Conservation (phyloP, 441 rosid species). For the Theobroma grandiflorum region DNA sequence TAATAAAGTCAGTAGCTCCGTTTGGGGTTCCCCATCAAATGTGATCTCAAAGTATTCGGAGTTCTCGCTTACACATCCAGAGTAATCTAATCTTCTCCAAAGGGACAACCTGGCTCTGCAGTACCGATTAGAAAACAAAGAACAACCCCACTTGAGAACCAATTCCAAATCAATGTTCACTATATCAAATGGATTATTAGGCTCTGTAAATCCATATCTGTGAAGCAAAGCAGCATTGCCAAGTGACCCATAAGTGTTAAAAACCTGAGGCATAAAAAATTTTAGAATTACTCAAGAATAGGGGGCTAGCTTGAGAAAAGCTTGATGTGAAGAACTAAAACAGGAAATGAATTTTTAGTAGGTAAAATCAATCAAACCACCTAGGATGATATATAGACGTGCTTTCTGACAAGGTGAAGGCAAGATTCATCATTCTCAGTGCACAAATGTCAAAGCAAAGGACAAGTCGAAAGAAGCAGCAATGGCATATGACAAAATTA, state of each 20-base stretch:
- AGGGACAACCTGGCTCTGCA: constrained; percentile 71
- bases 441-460: no score
- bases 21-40: constrained; percentile 74
- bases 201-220: constrained; percentile 88
- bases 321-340: background rate
- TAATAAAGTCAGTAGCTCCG: constrained; percentile 68
- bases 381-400: background rate
- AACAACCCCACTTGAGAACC: constrained; percentile 70
- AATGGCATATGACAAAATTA: background rate
- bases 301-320: background rate
- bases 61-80: constrained; percentile 68
- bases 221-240: constrained; percentile 94
- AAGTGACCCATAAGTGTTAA: constrained; percentile 77
- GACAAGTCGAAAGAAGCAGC: background rate
- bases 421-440: background rate
- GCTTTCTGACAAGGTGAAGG: background rate
- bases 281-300: background rate
- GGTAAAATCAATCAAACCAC: background rate
- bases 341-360: background rate
- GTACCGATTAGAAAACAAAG: constrained; percentile 64
- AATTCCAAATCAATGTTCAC: constrained; percentile 87
- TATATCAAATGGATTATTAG: constrained; percentile 66
- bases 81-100: constrained; percentile 73
- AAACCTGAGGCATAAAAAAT: constrained; percentile 53
- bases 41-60: constrained; percentile 87